These are phyloP conservation scores for Carpinus fangiana DNA, from an alignment of 306 rosid genomes.

Conservation along the genomic window DNA sequence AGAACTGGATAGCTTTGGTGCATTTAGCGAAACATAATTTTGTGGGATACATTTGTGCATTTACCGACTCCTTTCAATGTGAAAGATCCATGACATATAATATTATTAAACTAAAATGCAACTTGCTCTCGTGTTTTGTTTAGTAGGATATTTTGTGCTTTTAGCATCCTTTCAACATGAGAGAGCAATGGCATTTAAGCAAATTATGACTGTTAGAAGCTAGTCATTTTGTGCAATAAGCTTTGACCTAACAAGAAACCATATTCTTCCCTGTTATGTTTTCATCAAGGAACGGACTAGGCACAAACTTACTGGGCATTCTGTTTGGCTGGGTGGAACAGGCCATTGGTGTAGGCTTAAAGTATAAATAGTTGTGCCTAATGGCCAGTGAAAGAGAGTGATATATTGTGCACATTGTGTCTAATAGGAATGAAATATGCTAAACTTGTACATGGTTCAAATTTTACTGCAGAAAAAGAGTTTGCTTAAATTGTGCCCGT, in stretches of 20 bases:
- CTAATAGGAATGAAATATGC: neutral
- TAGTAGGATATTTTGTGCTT: neutral
- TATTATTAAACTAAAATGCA: neutral
- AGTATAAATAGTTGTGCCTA: neutral
- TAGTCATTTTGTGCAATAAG: neutral
- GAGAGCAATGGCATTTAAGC: neutral
- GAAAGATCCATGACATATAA: neutral
- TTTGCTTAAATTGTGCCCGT: neutral
- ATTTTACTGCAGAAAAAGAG: neutral
- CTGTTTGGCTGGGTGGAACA: neutral
- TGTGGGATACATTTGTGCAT: neutral
- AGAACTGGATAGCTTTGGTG: neutral
- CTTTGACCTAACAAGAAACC: neutral
- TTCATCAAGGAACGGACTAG: neutral
- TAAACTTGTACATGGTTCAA: neutral
- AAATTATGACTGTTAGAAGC: neutral
- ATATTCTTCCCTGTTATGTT: neutral
- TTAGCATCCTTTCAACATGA: too few relatives aligned
- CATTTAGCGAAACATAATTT: neutral
- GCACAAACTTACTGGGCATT: neutral
- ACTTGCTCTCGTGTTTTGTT: neutral
- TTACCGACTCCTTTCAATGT: neutral
- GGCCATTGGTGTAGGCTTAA: neutral
- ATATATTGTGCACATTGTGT: neutral
- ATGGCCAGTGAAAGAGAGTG: neutral